These are phyloP conservation scores for Mucor sp. DNA, from an alignment of 371 early-diverging fungal species.

Conservation along the genomic window DNA sequence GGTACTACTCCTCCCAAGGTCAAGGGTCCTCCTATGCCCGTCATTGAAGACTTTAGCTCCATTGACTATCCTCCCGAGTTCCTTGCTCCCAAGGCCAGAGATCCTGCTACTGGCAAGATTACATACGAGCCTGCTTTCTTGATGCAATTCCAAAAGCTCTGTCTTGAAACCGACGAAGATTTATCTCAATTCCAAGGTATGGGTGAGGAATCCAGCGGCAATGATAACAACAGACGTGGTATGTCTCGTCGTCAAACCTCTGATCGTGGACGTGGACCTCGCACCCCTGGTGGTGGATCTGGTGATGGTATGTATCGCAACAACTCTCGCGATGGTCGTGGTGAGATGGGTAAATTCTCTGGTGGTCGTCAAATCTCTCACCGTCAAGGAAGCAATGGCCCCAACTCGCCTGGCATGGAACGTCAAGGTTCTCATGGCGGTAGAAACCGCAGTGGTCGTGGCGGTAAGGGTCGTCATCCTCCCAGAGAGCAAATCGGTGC, in stretches of 20 bases:
- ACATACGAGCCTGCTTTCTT: constrained; percentile 77
- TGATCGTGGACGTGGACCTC: constrained; percentile 62
- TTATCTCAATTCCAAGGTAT: constrained; percentile 70
- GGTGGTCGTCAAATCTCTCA: constrained; percentile 47
- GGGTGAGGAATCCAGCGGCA: constrained; percentile 51
- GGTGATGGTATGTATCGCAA: constrained; percentile 51
- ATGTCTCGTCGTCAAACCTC: constrained; percentile 61
- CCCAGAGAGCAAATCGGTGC: constrained; percentile 47
- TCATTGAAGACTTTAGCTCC: constrained; percentile 36
- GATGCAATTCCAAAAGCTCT: constrained; percentile 72
- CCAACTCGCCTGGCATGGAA: constrained; percentile 57
- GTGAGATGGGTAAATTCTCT: constrained; percentile 54
- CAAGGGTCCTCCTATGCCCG: constrained; percentile 34
- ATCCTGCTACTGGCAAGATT: constrained; percentile 51
- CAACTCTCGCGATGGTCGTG: constrained; percentile 43
- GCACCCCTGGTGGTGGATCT: constrained; percentile 44
- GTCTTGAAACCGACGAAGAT: constrained; percentile 67
- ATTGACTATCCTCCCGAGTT: constrained; percentile 49
- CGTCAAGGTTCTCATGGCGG: constrained; percentile 55
- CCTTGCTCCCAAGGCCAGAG: constrained; percentile 40
- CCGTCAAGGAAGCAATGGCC: constrained; percentile 56
- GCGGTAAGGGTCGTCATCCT: constrained; percentile 51
- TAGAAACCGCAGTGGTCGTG: constrained; percentile 55
- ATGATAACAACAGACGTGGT: constrained; percentile 20
- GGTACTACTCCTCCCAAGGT: constrained; percentile 20